These are phyloP conservation scores for Solanum chaucha DNA, from an alignment of 257 asterid species.

Conservation along the genomic window DNA sequence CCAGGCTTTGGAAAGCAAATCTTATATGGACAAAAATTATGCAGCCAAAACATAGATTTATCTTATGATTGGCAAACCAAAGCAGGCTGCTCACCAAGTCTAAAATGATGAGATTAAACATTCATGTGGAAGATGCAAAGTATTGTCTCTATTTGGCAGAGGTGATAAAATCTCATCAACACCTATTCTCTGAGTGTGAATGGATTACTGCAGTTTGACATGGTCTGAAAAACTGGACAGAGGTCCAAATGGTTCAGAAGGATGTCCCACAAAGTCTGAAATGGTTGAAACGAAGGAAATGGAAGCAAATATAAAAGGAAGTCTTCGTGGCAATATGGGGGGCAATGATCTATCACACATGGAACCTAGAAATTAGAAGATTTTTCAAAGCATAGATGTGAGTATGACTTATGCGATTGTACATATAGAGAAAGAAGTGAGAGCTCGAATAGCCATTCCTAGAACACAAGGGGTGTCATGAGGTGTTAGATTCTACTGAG, in stretches of 20 bases:
- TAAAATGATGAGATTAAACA: neutral
- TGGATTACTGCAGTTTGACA: too few relatives aligned
- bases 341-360: neutral
- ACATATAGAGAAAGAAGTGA: neutral
- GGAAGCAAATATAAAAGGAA: neutral
- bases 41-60: neutral
- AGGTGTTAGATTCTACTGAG: neutral
- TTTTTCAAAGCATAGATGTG: too few relatives aligned
- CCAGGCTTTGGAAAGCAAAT: neutral
- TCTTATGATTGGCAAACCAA: neutral
- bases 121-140: neutral
- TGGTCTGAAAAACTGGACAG: neutral
- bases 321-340: neutral
- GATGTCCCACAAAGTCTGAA: neutral
- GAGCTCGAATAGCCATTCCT: neutral
- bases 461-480: too few relatives aligned
- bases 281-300: neutral
- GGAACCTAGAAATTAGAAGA: too few relatives aligned
- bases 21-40: too few relatives aligned
- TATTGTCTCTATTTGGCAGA: neutral
- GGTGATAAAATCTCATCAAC: neutral
- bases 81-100: neutral
- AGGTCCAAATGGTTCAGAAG: neutral
- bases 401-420: neutral
- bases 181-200: too few relatives aligned